Evolutionary conservation across 169 alveolate species (phyloP), one percentile per base, ranked within the genome.

Genomic region (Cryptosporidium sp.): DNA sequence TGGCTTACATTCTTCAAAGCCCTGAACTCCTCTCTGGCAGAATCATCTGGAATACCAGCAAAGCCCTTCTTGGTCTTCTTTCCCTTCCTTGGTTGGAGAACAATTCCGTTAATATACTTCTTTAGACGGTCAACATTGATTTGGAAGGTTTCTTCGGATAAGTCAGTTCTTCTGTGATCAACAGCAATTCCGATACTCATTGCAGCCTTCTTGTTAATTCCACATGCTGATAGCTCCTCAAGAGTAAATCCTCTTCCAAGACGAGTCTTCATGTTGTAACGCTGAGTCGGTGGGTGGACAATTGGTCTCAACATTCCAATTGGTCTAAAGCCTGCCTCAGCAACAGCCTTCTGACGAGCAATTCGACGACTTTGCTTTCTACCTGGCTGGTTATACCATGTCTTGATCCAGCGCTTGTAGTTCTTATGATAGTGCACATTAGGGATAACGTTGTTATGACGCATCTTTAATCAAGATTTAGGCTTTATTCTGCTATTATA

Each of bases 221-320:
- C 98, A 48, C 99, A 99, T 3, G 92, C 93, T 68, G 91, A 58
- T 87, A 99, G 94, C 95, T 99, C 99, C 89, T 97, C 97, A 23
- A 97, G 94, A 29, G 99, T 96, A 96, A 99, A 99, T 62, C 99
- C 99, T 85, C 99, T 93, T 85, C 99, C 99, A 69, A 94, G 93
- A 85, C 99, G 98, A 35, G 97, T 91, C 95, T 97, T 98, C 93
- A 94, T 92, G 96, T 98, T 98, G 96, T 99, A 98, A 91, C 99
- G 97, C 69, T 96, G 97, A 26, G 99, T 98, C 62, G 98, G 99
- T 71, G 97, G 96, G 84, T 94, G 98, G 45, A 98, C 99, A 26
- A 96, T 84, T 12, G 99, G 99, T 51, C 99, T 94, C 85, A 97
- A 94, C 92, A 93, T 94, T 70, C 97, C 97, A 55, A 97, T 92